phyloP scores from a whole-genome alignment of 2,329 filamentous ascomycete species.

The Leptographium wingfieldii region DNA sequence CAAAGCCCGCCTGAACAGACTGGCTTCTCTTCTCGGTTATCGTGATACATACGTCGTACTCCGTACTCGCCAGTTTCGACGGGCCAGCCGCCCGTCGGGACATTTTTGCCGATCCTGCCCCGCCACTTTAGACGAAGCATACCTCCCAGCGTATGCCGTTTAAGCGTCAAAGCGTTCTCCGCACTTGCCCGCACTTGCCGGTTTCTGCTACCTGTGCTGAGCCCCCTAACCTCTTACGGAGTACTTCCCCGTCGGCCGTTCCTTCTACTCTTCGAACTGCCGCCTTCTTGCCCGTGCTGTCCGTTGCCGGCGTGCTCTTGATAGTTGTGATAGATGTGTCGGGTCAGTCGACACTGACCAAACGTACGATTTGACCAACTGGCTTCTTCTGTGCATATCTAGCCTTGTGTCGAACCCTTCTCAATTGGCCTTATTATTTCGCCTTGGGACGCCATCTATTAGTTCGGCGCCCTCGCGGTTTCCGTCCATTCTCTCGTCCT shows the following conservation, averaged over 20 bases:
- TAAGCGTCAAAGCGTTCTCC: background rate
- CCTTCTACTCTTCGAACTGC: background rate
- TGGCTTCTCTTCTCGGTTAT: background rate
- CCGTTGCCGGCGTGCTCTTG: background rate
- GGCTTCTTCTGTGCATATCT: background rate
- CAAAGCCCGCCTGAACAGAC: no score
- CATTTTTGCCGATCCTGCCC: constrained; percentile 9
- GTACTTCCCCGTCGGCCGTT: background rate
- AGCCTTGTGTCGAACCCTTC: background rate
- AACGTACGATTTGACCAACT: background rate
- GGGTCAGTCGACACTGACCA: background rate
- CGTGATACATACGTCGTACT: background rate
- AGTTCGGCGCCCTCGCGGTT: background rate
- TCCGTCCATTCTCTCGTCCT: background rate
- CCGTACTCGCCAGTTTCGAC: background rate
- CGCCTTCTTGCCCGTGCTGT: background rate
- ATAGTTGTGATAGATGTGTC: background rate
- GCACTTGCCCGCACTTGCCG: background rate
- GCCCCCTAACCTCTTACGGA: background rate
- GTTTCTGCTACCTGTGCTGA: background rate
- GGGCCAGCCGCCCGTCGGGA: constrained; percentile 3
- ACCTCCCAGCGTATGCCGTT: background rate
- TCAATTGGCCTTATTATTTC: background rate
- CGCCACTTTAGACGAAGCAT: background rate
- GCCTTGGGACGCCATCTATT: background rate